These are phyloP conservation scores for Chaetothyriales sp. DNA, from an alignment of 2,329 filamentous ascomycete genomes.

Conservation along the genomic window DNA sequence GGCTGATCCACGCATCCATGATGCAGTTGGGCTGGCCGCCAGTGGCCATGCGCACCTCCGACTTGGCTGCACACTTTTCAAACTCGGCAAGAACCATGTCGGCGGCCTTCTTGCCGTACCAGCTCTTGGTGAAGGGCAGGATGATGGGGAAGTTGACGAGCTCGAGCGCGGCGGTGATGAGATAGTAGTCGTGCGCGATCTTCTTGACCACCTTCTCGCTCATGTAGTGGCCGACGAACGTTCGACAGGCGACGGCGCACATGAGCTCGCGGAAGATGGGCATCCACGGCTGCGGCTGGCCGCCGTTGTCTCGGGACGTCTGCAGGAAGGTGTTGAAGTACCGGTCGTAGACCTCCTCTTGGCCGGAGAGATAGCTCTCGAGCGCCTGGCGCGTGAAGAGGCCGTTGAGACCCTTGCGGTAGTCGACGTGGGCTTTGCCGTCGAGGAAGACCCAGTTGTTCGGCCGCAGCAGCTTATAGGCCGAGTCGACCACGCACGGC, in stretches of 20 bases:
- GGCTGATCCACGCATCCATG: slow-evolving; percentile 86
- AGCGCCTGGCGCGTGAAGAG: slow-evolving; percentile 88
- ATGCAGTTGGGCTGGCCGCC: slow-evolving; percentile 82
- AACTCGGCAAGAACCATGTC: slow-evolving; percentile 88
- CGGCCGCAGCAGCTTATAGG: slow-evolving; percentile 79
- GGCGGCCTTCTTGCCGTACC: slow-evolving; percentile 92
- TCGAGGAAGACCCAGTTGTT: slow-evolving; percentile 97
- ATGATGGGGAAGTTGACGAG: slow-evolving; percentile 98
- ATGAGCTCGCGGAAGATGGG: slow-evolving; percentile 82
- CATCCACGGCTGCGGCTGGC: slow-evolving; percentile 78
- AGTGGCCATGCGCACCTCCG: slow-evolving; percentile 79
- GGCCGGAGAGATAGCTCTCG: slow-evolving; percentile 74
- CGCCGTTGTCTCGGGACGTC: slow-evolving; percentile 56
- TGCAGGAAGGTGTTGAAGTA: slow-evolving; percentile 72
- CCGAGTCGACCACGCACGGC: slow-evolving; percentile 89
- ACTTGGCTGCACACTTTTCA: slow-evolving; percentile 79
- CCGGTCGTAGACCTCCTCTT: slow-evolving; percentile 78
- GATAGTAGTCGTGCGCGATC: slow-evolving; percentile 92
- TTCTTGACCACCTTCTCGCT: slow-evolving; percentile 79
- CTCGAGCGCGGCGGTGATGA: slow-evolving; percentile 88
- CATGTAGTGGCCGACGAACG: slow-evolving; percentile 96
- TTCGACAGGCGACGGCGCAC: slow-evolving; percentile 86
- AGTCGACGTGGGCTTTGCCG: slow-evolving; percentile 88
- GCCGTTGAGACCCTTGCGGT: slow-evolving; percentile 88
- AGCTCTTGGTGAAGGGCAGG: slow-evolving; percentile 84